Evolutionary conservation across 2,329 filamentous ascomycete genomes (phyloP).

Genomic region (Zasmidium angulare): DNA sequence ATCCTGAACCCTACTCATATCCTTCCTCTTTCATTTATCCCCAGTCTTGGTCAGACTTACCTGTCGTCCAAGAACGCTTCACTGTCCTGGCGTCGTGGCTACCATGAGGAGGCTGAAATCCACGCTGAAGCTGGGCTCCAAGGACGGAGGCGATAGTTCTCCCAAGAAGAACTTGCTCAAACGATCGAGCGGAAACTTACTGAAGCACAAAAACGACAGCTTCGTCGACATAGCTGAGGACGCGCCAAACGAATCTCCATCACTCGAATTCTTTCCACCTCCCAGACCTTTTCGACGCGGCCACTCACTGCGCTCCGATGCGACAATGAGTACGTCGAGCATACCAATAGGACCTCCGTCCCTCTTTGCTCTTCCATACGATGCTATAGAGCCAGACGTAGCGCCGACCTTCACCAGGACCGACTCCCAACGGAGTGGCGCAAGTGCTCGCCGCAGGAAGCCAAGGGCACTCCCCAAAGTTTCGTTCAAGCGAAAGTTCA

Average conservation of each 20-base stretch:
- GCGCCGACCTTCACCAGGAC: neutral
- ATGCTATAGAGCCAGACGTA: neutral
- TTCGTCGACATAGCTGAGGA: neutral
- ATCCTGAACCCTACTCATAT: neutral
- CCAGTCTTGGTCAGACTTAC: neutral
- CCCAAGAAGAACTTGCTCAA: neutral
- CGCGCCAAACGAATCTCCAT: neutral
- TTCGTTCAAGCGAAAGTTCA: neutral
- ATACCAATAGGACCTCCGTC: neutral
- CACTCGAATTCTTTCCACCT: neutral
- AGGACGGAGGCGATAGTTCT: neutral
- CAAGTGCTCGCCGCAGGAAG: neutral
- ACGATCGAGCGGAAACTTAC: conserved; percentile 7
- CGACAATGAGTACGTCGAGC: neutral
- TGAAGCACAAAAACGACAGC: neutral
- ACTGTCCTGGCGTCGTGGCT: neutral
- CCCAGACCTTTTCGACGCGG: neutral
- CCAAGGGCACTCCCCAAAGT: neutral
- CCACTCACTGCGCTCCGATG: neutral
- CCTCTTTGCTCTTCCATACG: neutral
- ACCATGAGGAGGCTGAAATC: neutral
- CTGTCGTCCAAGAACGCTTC: neutral
- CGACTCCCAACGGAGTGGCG: neutral
- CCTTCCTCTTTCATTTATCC: neutral
- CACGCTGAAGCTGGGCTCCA: neutral